Evolutionary conservation across 768 basidiomycete species (phyloP).

Genomic region (Suillus fuscotomentosus): DNA sequence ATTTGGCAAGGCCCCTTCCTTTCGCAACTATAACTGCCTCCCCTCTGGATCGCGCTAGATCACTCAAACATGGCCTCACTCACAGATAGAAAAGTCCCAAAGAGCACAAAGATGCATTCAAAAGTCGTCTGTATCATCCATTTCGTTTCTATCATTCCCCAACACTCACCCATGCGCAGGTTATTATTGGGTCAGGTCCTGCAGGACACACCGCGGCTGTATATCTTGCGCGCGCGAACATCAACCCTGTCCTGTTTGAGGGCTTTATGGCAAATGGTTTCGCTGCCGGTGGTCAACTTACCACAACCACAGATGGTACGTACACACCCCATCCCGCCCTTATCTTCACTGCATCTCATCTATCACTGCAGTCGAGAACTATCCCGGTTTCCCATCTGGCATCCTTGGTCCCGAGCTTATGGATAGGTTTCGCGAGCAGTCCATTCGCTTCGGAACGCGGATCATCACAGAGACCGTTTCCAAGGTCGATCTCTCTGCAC

Average conservation of each 20-base stretch:
- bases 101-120: constrained; percentile 76
- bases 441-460: constrained; percentile 86
- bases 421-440: constrained; percentile 98
- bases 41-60: constrained; percentile 11
- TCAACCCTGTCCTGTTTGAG: constrained; percentile 93
- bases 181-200: constrained; percentile 92
- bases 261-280: constrained; percentile 99
- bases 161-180: constrained; percentile 38
- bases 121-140: constrained; percentile 52
- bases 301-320: constrained; percentile 92
- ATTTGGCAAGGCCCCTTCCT: constrained; percentile 19
- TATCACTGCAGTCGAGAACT: constrained; percentile 75
- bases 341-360: not conserved
- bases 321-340: not conserved
- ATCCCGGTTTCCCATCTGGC: constrained; percentile 94
- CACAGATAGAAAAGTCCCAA: constrained; percentile 34
- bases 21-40: constrained; percentile 21
- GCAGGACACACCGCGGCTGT: constrained; percentile 97
- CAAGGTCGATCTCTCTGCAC: constrained; percentile 86
- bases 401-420: constrained; percentile 96
- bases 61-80: constrained; percentile 51
- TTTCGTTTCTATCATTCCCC: not conserved
- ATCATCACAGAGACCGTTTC: constrained; percentile 98
- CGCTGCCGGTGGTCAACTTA: constrained; percentile 96
- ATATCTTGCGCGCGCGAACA: constrained; percentile 95